These are phyloP conservation scores for Plasmopara viticola DNA, from an alignment of 352 stramenopile species.

Conservation along the genomic window DNA sequence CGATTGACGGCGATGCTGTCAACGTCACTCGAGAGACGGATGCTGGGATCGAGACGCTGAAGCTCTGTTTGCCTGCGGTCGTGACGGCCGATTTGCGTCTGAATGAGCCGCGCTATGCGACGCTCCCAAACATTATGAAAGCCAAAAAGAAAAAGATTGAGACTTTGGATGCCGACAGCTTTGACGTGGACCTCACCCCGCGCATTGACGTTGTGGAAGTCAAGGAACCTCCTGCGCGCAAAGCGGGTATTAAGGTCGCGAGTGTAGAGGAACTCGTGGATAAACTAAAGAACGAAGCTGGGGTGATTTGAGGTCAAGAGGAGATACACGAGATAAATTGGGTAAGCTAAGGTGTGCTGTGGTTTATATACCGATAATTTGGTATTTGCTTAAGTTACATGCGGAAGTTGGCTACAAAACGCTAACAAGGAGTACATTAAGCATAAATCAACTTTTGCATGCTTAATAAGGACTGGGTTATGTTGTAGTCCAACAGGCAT, in stretches of 20 bases:
- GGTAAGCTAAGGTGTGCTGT: too few species aligned
- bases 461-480: too few species aligned
- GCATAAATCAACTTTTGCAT: too few species aligned
- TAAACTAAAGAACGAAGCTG: slow-evolving; percentile 95
- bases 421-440: too few species aligned
- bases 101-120: slow-evolving; percentile 98
- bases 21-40: slow-evolving; percentile 95
- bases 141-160: slow-evolving; percentile 92
- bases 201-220: slow-evolving; percentile 80
- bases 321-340: slow-evolving; percentile 7
- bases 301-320: slow-evolving; percentile 91
- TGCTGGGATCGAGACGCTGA: slow-evolving; percentile 85
- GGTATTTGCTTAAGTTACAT: too few species aligned
- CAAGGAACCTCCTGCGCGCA: slow-evolving; percentile 88
- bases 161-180: slow-evolving; percentile 58
- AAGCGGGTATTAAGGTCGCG: slow-evolving; percentile 93
- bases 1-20: slow-evolving; percentile 50
- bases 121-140: slow-evolving; percentile 99
- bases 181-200: slow-evolving; percentile 66
- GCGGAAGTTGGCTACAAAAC: too few species aligned
- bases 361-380: too few species aligned
- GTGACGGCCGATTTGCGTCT: slow-evolving; percentile 97
- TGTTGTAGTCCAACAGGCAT: too few species aligned
- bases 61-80: slow-evolving; percentile 90
- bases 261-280: slow-evolving; percentile 93